Evolutionary conservation across 176 grass and related monocot genomes (phyloP).

Genomic region (Triticum urartu): DNA sequence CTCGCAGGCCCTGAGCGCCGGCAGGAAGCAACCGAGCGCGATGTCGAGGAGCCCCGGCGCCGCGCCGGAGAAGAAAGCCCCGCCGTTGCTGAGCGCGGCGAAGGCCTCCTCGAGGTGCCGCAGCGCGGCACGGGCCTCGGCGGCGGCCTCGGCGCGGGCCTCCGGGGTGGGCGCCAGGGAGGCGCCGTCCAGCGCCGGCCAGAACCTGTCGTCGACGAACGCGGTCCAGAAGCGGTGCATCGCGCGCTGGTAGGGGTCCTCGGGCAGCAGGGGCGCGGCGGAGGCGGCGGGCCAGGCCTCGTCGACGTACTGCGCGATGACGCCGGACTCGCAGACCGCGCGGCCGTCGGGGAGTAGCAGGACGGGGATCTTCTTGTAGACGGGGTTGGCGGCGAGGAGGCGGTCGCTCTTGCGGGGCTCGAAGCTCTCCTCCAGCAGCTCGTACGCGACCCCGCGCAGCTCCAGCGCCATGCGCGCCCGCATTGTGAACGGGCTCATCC

Average conservation of each 20-base stretch:
- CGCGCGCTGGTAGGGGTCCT: slow-evolving; percentile 55
- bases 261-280: neutral
- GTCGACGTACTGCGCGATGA: slow-evolving; percentile 60
- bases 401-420: slow-evolving; percentile 46
- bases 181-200: slow-evolving; percentile 36
- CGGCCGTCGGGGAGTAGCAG: slow-evolving; percentile 53
- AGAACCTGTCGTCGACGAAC: slow-evolving; percentile 53
- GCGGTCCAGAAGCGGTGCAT: slow-evolving; percentile 70
- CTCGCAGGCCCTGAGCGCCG: slow-evolving; percentile 49
- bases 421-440: slow-evolving; percentile 53
- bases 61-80: slow-evolving; percentile 25
- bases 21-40: slow-evolving; percentile 42
- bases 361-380: slow-evolving; percentile 65
- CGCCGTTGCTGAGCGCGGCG: neutral
- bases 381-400: slow-evolving; percentile 61
- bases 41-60: slow-evolving; percentile 39
- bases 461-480: slow-evolving; percentile 52
- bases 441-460: slow-evolving; percentile 46
- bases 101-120: slow-evolving; percentile 25
- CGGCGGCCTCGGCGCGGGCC: neutral
- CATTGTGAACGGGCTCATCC: slow-evolving; percentile 46
- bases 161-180: slow-evolving; percentile 12
- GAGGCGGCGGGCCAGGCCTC: slow-evolving; percentile 12
- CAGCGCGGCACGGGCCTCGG: slow-evolving; percentile 19
- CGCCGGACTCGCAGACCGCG: slow-evolving; percentile 62